Percentiles rank a stretch among this genome's conserved stretches.
Evolutionary conservation across 345 rosid species (phyloP).

Genomic region (Sonneratia caseolaris): DNA sequence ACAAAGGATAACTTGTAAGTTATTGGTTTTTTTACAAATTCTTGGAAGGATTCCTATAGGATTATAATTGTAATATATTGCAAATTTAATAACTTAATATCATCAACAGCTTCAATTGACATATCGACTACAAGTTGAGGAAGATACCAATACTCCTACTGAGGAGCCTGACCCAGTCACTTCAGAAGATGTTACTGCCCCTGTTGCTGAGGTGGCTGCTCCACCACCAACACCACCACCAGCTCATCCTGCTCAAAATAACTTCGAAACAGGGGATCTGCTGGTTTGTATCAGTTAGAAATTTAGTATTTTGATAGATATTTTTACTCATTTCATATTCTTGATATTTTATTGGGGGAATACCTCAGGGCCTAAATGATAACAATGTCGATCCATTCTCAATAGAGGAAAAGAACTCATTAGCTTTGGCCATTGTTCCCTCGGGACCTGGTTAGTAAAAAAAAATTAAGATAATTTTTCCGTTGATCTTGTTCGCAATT

Average conservation of each 20-base stretch:
- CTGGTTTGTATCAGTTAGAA: slow-evolving; percentile 34
- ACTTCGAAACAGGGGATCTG: slow-evolving; percentile 59
- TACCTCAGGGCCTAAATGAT: slow-evolving; percentile 57
- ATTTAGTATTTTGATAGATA: neutral
- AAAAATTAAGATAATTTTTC: neutral
- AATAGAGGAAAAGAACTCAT: slow-evolving; percentile 82
- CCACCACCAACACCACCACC: slow-evolving; percentile 29
- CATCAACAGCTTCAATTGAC: slow-evolving; percentile 59
- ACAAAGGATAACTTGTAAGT: neutral
- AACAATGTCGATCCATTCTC: slow-evolving; percentile 48
- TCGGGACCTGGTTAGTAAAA: slow-evolving; percentile 41
- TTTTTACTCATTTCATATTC: neutral
- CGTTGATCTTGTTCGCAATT: neutral
- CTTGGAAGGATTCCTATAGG: neutral
- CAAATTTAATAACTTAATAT: slow-evolving; percentile 16
- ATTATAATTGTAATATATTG: neutral
- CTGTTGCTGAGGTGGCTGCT: slow-evolving; percentile 35
- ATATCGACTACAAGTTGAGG: slow-evolving; percentile 64
- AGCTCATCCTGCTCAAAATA: slow-evolving; percentile 42
- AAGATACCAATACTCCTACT: slow-evolving; percentile 35
- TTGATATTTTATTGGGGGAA: slow-evolving; percentile 2
- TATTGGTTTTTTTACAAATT: neutral
- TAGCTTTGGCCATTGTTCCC: slow-evolving; percentile 84
- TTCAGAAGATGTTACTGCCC: slow-evolving; percentile 32
- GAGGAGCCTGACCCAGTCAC: slow-evolving; percentile 60